Conservation (phyloP, 176 grass and related monocot species). For the Cymbopogon citratus region DNA sequence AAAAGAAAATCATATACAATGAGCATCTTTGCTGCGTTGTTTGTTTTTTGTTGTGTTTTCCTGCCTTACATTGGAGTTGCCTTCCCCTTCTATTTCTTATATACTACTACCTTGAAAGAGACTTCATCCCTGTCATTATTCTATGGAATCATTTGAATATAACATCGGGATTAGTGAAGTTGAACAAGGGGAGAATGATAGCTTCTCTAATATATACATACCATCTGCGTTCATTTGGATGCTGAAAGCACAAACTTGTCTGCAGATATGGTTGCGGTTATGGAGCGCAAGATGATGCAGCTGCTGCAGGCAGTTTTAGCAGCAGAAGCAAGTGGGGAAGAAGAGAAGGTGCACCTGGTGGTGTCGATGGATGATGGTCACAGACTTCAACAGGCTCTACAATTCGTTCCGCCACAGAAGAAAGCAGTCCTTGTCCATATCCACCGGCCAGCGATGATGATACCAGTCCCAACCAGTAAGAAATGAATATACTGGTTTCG, state of each 20-base stretch:
- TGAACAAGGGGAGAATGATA: not conserved
- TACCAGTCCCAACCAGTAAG: constrained; percentile 7
- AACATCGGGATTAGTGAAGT: not conserved
- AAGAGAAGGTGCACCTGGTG: constrained; percentile 8
- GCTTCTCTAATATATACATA: not conserved
- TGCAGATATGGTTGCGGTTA: not conserved
- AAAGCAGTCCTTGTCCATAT: constrained; percentile 9
- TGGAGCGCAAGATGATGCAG: not conserved
- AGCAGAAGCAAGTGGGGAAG: not conserved
- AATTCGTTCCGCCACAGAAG: not conserved
- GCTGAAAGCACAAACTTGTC: not conserved
- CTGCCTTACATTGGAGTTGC: not conserved
- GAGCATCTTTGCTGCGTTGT: not conserved
- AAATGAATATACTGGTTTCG: not conserved
- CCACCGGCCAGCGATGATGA: constrained; percentile 22
- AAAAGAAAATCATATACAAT: not conserved
- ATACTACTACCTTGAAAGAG: not conserved
- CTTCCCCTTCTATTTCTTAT: not conserved
- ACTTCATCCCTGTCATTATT: not conserved
- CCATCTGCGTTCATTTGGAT: not conserved
- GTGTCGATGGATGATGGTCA: not conserved
- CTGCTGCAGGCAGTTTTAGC: not conserved
- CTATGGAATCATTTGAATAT: constrained; percentile 13
- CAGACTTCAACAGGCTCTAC: not conserved
- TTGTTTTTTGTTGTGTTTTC: not conserved